A percentile compares a stretch with the other conserved stretches of the same genome.
Evolutionary conservation across 2,329 filamentous ascomycete species (phyloP).

Genomic region (Aspergillaceae sp.): DNA sequence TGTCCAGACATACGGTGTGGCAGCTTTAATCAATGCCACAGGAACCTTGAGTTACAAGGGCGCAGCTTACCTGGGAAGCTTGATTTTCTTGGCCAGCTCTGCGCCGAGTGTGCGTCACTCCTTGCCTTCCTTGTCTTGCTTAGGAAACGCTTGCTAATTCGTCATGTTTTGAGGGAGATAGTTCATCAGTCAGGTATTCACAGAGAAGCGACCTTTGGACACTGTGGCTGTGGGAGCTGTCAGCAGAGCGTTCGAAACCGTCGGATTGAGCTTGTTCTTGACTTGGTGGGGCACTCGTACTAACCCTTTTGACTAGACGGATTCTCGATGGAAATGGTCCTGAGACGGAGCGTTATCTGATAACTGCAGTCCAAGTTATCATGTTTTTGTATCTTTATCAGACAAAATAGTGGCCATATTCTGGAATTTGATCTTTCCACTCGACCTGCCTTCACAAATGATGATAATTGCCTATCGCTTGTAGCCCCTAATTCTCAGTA

Average conservation of each 20-base stretch:
- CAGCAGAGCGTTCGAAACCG: constrained; percentile 82
- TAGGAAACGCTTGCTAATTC: neutral
- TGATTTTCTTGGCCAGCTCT: constrained; percentile 87
- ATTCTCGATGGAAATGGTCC: neutral
- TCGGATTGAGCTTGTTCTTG: constrained; percentile 83
- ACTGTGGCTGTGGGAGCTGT: constrained; percentile 77
- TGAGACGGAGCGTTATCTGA: neutral
- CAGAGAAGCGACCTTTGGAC: constrained; percentile 86
- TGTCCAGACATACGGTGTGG: constrained; percentile 81
- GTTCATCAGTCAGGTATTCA: constrained; percentile 79
- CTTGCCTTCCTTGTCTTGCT: neutral
- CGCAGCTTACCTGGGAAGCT: constrained; percentile 78
- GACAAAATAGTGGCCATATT: too few relatives aligned
- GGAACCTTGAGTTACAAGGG: constrained; percentile 95
- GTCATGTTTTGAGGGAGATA: constrained; percentile 27
- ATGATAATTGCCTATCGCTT: too few relatives aligned
- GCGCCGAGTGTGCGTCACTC: constrained; percentile 65
- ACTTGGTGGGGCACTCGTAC: constrained; percentile 97
- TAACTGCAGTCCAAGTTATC: neutral
- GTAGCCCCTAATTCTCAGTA: too few relatives aligned
- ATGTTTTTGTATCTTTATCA: too few relatives aligned
- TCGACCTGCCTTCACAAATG: too few relatives aligned
- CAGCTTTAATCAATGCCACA: constrained; percentile 86
- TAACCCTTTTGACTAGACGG: constrained; percentile 72
- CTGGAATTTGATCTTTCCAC: too few relatives aligned